Evolutionary conservation across 2,329 filamentous ascomycete species (phyloP), one percentile per base, ranked within the genome.

Genomic region (Paraphaeosphaeria sporulosa): DNA sequence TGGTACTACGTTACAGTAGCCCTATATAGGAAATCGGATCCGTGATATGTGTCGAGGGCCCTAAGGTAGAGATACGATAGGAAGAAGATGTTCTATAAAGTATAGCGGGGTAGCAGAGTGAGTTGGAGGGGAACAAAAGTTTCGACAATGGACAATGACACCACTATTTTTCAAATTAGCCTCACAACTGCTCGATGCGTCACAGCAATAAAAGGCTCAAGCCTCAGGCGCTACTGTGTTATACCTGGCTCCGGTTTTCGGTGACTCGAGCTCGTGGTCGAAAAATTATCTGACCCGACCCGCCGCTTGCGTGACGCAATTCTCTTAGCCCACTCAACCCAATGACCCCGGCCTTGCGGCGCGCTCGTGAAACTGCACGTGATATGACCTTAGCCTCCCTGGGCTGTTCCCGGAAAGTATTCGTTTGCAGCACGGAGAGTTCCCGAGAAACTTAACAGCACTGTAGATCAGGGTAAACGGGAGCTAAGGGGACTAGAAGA

Each of bases 301-400:
- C 66, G 68, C 61, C 30, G 30, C 30, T 32, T 8, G 30, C 30
- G 74, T 76, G 72, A 75, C 75, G 73, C 72, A 69, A 76, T 75
- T 60, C 36, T n/a, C 36, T 38, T 38, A 38, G 36, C 38, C n/a
- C 17, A 40, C 17, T 9, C 17, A 40, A 17, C 17, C 38, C 36
- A 15, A 40, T 17, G 32, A 30, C n/a, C n/a, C 8, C 15, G 12
- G 15, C 34, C 17, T 12, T 21, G 32, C n/a, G 19, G 19, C 46
- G 13, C 17, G 25, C 21, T 43, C 23, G 8, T 15, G 10, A 21
- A 43, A 23, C 13, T 38, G 49, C 44, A 53, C 23, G 51, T 55
- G 55, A 47, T 38, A 32, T 25, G 15, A 19, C 48, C 55, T 23
- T n/a, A 47, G 52, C 52, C 42, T 36, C 52, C 47, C 7, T 32